Evolutionary conservation across 331 rosid species (phyloP), one percentile per base, ranked within the genome.

Genomic region (Erythrophleum ivorense): DNA sequence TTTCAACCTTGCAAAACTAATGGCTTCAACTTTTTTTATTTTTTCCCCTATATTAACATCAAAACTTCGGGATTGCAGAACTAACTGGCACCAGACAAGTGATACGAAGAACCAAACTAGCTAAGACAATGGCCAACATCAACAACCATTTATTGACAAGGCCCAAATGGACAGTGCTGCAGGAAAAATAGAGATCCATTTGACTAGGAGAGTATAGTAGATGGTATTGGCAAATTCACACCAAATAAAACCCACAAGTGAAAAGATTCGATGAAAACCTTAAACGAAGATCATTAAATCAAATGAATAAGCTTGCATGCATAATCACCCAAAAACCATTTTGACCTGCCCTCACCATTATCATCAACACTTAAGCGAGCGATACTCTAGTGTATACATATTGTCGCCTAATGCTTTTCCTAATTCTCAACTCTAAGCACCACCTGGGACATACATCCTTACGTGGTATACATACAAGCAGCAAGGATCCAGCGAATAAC

Each of bases 321-420:
- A 40, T 62, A 52, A 24, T 81, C 43, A 75, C 54, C 76, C 43
- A 54, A 43, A 48, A 66, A 5, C 29, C 64, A 45, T 62, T 65
- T 81, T 34, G 38, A 66, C 59, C 60, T 45, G 5, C 46, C 45
- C 57, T 9, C 36, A 67, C 7, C 54, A 67, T 78, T 9, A 59
- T 53, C 65, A 46, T 48, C 5, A 18, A 75, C 75, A 54, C 63
- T 43, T 55, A 21, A 52, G 16, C n/a, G 2, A 40, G 6, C n/a
- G 52, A 71, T 29, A n/a, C 38, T 41, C 48, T 41, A 9, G 0
- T 34, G 24, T 6, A 43, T 9, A 55, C 14, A 11, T 49, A 50
- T 34, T 18, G 29, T 24, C 29, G 29, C 29, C 0, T 24, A 24
- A 24, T 24, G 29, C 29, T 24, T 24, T 24, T 24, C 1, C 29